Base-by-base conservation (phyloP, 1,284 basidiomycete genomes). In the Grifola frondosa region DNA sequence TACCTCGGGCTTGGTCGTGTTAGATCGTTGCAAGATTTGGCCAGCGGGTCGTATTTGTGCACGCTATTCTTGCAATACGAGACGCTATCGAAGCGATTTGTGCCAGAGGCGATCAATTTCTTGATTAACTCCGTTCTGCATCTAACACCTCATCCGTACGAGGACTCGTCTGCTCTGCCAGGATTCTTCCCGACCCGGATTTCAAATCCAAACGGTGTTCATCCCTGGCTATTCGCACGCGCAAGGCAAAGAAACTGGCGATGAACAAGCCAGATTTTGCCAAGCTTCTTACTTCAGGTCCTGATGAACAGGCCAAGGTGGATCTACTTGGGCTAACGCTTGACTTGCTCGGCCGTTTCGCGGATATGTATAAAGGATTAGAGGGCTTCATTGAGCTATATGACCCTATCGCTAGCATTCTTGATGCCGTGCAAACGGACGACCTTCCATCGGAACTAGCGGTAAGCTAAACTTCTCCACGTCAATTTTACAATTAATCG, bases 31-130 rank as follows among this genome's bases (percentile, higher is more conserved):
- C 52, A 65, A 10, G 95, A 99, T 64, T 58, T 98, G 32, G 78
- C 87, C 0, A 88, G 87, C 38, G 95, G 96, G 0, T 69, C 98
- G 28, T 97, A 97, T 73, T 69, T 99, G 12, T 90, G 86, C 64
- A 90, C 90, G 3, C 67, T 98, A 6, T 83, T 92, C 56, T 61
- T 80, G 23, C 79, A 95, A 67, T 97, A 87, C 58, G 96, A 99
- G 71, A 63, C 69, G 20, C 67, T 90, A 32, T 95, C 92, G 12
- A 92, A 90, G 61, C 82, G 96, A 5, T 68, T 96, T 29, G 80
- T 97, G 3, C 97, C 97, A 0, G 97, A 99, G 65, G 90, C 79
- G 2, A 62, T 94, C 52, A 96, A 90, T 65, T 96, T 96, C 60
- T 60, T 92, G 24, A 69, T 84, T 13, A 86, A 86, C 47, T 63